Percentiles rank a stretch among this genome's conserved stretches.
Conservation (phyloP, 371 early-diverging fungal species). For the Dentiscutata heterogama region DNA sequence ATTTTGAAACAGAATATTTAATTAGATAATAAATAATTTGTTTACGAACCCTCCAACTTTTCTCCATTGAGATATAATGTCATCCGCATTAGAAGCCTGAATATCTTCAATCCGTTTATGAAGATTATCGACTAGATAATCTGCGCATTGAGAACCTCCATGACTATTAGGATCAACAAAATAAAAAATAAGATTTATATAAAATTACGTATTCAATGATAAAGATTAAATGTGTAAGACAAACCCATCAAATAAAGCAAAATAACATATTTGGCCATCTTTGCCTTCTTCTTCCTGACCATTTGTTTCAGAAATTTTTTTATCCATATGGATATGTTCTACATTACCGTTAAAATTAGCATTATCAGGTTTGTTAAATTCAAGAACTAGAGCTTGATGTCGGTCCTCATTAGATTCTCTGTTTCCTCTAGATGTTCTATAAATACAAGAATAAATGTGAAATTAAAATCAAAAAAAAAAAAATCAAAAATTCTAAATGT, state of each 20-base stretch:
- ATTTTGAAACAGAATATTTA: too few species aligned
- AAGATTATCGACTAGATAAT: conserved; percentile 52
- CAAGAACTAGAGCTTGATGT: conserved; percentile 54
- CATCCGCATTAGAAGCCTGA: conserved; percentile 53
- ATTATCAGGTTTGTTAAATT: conserved; percentile 47
- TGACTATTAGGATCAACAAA: conserved; percentile 32
- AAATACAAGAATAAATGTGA: conserved; percentile 45
- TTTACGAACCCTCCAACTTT: conserved; percentile 59
- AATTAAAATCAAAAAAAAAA: neutral
- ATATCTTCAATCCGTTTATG: conserved; percentile 60
- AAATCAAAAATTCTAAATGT: neutral
- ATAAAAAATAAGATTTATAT: neutral
- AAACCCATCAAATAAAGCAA: conserved; percentile 69
- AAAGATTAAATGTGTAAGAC: neutral
- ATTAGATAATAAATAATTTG: neutral
- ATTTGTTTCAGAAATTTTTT: neutral
- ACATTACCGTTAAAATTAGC: conserved; percentile 25
- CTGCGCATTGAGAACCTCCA: conserved; percentile 46
- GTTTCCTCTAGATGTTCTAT: conserved; percentile 59
- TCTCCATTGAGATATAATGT: conserved; percentile 51
- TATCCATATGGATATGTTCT: conserved; percentile 53
- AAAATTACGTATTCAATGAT: conserved; percentile 5
- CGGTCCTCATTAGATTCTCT: conserved; percentile 61
- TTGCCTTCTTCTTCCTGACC: conserved; percentile 16
- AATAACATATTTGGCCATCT: conserved; percentile 48